Percentiles rank a stretch among this genome's conserved stretches.
Conservation (phyloP, 805 yeast species). For the Blastobotrys muscicola region DNA sequence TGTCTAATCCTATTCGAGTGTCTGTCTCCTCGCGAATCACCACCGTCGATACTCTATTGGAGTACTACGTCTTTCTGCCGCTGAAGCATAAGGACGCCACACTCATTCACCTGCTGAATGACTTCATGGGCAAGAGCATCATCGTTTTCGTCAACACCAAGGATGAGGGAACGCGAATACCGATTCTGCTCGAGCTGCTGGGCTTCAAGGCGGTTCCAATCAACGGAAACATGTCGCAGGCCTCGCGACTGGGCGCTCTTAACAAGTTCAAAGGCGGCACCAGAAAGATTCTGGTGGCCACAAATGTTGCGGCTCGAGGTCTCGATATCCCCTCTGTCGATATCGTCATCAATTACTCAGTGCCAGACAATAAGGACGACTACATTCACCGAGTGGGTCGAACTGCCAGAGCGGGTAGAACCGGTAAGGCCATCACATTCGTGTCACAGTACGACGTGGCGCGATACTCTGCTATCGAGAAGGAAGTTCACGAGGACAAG, state of each 20-base stretch:
- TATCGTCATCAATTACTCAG: conserved; percentile 81
- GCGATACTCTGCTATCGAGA: conserved; percentile 78
- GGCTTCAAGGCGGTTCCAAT: conserved; percentile 88
- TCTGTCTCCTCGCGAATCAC: conserved; percentile 83
- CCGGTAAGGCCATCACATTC: conserved; percentile 74
- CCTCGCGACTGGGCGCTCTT: conserved; percentile 79
- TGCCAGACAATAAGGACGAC: conserved; percentile 93
- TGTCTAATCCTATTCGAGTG: conserved; percentile 79
- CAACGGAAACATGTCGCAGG: conserved; percentile 94
- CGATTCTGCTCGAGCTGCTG: conserved; percentile 65
- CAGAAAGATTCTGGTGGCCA: conserved; percentile 83
- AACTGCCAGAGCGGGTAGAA: conserved; percentile 95
- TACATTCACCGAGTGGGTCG: conserved; percentile 96
- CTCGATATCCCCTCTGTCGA: conserved; percentile 91
- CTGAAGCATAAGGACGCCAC: conserved; percentile 88
- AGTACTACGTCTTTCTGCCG: conserved; percentile 81
- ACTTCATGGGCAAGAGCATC: conserved; percentile 71
- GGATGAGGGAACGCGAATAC: conserved; percentile 88
- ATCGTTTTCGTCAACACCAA: conserved; percentile 91
- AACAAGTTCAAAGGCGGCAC: conserved; percentile 93
- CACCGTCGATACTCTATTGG: conserved; percentile 89
- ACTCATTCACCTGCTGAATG: conserved; percentile 73
- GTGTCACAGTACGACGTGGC: conserved; percentile 94
- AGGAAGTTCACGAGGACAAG: conserved; percentile 56
- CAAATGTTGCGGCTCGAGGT: conserved; percentile 97